Percentiles rank a stretch among this genome's conserved stretches.
Conservation (phyloP, 208 protist species). For the Trypanosoma avium region DNA sequence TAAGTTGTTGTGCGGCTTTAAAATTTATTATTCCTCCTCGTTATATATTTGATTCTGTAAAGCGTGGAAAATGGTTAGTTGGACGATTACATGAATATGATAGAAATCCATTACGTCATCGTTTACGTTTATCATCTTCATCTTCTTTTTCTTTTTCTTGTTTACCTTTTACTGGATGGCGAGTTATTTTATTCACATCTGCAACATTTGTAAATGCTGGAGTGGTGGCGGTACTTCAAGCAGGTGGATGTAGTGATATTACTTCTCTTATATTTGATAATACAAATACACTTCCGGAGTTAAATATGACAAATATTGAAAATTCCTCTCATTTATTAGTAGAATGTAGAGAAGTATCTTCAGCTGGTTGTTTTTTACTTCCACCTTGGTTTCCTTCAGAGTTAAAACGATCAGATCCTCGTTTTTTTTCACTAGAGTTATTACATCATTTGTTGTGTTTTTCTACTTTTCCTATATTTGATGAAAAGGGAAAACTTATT, state of each 20-base stretch:
- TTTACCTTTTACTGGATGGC: constrained; percentile 54
- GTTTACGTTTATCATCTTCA: no score
- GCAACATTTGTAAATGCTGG: constrained; percentile 37
- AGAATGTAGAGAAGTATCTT: constrained; percentile 46
- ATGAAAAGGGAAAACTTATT: constrained; percentile 32
- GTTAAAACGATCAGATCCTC: constrained; percentile 29
- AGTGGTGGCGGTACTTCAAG: constrained; percentile 44
- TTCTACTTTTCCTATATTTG: constrained; percentile 41
- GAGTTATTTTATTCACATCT: constrained; percentile 57
- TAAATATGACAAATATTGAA: constrained; percentile 13
- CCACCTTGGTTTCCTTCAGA: constrained; percentile 49
- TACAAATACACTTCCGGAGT: background rate
- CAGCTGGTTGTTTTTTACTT: constrained; percentile 35
- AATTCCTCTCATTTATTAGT: constrained; percentile 57
- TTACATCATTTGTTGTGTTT: constrained; percentile 66
- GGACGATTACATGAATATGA: constrained; percentile 55
- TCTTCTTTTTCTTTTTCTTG: no score
- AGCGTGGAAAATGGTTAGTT: constrained; percentile 57
- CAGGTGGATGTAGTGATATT: constrained; percentile 50
- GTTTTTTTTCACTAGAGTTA: constrained; percentile 70
- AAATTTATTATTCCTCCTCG: constrained; percentile 61
- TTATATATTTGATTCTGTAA: constrained; percentile 61
- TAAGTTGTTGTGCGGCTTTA: constrained; percentile 65
- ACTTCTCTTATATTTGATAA: constrained; percentile 33
- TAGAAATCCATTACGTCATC: constrained; percentile 48